phyloP scores from a whole-genome alignment of 805 yeast species.

The Geotrichum ghanense region DNA sequence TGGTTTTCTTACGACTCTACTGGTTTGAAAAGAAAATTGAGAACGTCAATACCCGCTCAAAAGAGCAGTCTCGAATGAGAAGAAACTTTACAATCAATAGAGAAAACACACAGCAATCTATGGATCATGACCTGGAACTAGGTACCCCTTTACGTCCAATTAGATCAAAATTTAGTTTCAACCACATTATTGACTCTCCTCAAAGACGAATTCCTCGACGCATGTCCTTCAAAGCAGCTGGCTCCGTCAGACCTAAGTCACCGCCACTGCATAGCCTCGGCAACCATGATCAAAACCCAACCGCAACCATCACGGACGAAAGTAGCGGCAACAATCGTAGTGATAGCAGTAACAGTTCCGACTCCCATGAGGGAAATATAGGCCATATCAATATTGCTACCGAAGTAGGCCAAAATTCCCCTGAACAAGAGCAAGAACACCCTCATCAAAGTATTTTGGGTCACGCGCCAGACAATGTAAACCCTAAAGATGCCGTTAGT shows the following conservation, averaged over 20 bases:
- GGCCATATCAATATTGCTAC: no score
- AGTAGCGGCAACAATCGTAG: background rate
- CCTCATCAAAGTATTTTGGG: background rate
- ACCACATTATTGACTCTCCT: background rate
- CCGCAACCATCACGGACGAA: background rate
- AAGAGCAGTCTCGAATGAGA: constrained; percentile 68
- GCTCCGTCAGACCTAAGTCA: background rate
- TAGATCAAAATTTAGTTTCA: background rate
- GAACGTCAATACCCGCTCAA: constrained; percentile 68
- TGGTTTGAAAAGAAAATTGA: constrained; percentile 87
- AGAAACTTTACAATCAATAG: constrained; percentile 47
- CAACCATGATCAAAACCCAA: background rate
- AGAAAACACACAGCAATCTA: constrained; percentile 6
- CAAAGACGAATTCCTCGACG: background rate
- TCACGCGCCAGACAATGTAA: background rate
- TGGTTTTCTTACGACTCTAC: constrained; percentile 68
- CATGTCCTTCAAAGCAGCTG: background rate
- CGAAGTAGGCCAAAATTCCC: no score
- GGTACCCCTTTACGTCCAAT: no score
- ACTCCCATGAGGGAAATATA: no score
- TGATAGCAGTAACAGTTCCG: background rate
- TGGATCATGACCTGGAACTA: background rate
- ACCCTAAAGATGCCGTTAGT: background rate
- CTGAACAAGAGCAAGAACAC: background rate
- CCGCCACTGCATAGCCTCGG: no score